Base-by-base conservation (phyloP, 495 filamentous ascomycete genomes). In the Penicillium angulare region DNA sequence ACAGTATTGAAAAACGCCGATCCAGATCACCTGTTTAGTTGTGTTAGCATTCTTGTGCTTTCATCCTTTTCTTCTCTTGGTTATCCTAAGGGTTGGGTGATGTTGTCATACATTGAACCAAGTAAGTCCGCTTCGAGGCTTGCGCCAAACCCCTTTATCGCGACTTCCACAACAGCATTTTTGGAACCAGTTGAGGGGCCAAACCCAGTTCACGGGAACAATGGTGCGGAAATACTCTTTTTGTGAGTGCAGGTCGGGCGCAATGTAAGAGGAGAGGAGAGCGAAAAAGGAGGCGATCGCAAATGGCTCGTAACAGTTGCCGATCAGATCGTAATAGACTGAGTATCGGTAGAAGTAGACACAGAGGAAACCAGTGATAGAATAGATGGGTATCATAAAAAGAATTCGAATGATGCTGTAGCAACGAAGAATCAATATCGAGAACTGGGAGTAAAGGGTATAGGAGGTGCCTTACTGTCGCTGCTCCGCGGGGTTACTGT, bases 291-390 rank as follows among this genome's bases (percentile, higher is more conserved):
- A 81, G 7, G 85, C 82, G 44, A 90, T 87, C 22, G 87, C 86
- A 55, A 90, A 88, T n/a, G 87, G 86, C 64, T 90, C 87, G 56
- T 89, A 89, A 60, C 85, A 88, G 49, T 88, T 79, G 52, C 82
- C 79, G 39, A 86, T 53, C 34, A 89, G 80, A 50, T 86, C 73
- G 60, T 82, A 89, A 65, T 90, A 90, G 27, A 89, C 76, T 13
- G 84, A 78, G 57, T 88, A 78, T 66, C 76, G 79, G 43, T 89
- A 88, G 67, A 78, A 87, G 53, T 78, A 74, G 54, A 87, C 77
- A 41, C 70, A 77, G 39, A 89, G 75, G 64, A 83, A 86, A n/a
- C 83, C 79, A 21, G 84, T 80, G 26, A 78, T 71, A 13, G 84
- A 73, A 58, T 89, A 90, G 39, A 89, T 67, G 15, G 87, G 87